Conservation (phyloP, 352 stramenopile species). For the Phytophthora meadii region DNA sequence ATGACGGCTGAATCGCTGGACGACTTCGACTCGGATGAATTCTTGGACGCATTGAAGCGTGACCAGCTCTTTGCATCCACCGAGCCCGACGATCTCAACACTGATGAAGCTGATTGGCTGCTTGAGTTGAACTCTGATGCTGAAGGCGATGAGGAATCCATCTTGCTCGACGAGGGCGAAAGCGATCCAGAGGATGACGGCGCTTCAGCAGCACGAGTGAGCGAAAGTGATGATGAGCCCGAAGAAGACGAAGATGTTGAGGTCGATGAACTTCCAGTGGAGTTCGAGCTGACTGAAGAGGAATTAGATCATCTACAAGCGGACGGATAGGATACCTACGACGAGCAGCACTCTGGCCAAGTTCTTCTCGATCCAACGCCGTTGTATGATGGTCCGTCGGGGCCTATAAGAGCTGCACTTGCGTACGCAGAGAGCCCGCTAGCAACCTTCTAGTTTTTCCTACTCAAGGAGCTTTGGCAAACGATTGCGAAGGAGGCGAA, state of each 20-base stretch:
- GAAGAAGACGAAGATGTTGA: background rate
- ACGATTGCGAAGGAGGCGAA: background rate
- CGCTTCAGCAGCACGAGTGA: background rate
- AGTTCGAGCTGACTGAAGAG: background rate
- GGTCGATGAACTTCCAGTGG: background rate
- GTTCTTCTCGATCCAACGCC: too few relatives aligned
- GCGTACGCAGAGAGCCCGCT: constrained; percentile 2
- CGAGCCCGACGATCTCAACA: background rate
- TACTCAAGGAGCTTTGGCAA: constrained; percentile 6
- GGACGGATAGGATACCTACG: constrained; percentile 2
- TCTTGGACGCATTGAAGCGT: constrained; percentile 3
- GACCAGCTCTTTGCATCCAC: background rate
- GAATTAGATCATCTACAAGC: background rate
- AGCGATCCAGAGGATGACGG: background rate
- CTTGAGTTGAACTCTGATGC: constrained; percentile 3
- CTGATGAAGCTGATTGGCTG: constrained; percentile 1
- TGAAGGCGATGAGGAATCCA: constrained; percentile 7
- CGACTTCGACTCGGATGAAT: constrained; percentile 6
- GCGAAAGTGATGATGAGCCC: background rate
- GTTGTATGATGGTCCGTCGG: background rate
- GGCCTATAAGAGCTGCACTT: constrained; percentile 2
- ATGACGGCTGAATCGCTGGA: background rate
- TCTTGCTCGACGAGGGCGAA: background rate
- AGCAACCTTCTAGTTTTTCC: constrained; percentile 8
- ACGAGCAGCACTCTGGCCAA: too few relatives aligned